phyloP scores from a whole-genome alignment of 202 grass and related monocot genomes.

The Digitaria exilis region DNA sequence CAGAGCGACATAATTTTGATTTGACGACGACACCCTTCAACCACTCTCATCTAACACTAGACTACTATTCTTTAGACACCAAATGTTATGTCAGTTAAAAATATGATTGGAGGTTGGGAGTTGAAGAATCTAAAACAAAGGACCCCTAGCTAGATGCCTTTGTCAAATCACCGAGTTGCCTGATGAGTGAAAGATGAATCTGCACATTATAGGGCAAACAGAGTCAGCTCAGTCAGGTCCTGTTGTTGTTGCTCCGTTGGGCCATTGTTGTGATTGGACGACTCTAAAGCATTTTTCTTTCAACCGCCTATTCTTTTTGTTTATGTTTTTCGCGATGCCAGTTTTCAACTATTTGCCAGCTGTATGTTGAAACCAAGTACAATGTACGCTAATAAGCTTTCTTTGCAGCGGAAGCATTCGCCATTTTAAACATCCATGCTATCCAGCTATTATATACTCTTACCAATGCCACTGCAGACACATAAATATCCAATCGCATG shows the following conservation, averaged over 20 bases:
- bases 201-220: conserved; percentile 7
- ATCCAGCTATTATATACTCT: background rate
- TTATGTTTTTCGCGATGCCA: background rate
- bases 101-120: conserved; percentile 17
- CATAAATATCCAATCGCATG: no score
- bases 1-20: conserved; percentile 39
- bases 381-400: background rate
- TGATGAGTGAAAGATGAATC: background rate
- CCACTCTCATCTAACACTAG: conserved; percentile 28
- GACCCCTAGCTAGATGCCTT: conserved; percentile 28
- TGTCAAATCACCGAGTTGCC: conserved; percentile 48
- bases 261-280: background rate
- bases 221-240: background rate
- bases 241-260: conserved; percentile 7
- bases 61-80: background rate
- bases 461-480: background rate
- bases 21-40: conserved; percentile 30
- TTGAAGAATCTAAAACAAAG: conserved; percentile 40
- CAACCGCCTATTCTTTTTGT: background rate
- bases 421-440: background rate
- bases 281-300: background rate
- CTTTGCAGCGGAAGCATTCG: background rate
- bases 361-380: background rate
- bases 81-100: conserved; percentile 5
- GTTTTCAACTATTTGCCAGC: background rate